Evolutionary conservation across 2,329 filamentous ascomycete genomes (phyloP).

Genomic region (Aspergillus sp.): DNA sequence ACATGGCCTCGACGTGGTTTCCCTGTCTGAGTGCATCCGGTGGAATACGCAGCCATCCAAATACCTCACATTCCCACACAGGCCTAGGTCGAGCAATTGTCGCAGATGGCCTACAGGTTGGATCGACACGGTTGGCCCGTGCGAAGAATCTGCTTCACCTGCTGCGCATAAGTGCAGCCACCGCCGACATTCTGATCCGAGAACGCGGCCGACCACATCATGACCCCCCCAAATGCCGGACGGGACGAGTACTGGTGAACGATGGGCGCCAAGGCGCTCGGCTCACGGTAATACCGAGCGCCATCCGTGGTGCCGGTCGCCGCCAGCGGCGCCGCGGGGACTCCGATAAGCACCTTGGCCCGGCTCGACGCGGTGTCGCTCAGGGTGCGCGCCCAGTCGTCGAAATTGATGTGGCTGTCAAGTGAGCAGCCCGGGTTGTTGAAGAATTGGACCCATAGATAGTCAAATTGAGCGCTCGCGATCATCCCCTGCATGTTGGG

Average conservation of each 20-base stretch:
- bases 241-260: conserved; percentile 11
- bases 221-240: conserved; percentile 18
- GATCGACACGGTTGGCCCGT: conserved; percentile 29
- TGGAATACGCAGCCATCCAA: too few species aligned
- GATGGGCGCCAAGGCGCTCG: conserved; percentile 12
- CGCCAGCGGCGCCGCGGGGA: conserved; percentile 27
- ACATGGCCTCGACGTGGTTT: too few species aligned
- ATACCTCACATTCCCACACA: too few species aligned
- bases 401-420: conserved; percentile 24
- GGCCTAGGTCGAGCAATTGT: too few species aligned
- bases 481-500: conserved; percentile 43
- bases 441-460: conserved; percentile 48
- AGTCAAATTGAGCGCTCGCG: conserved; percentile 41
- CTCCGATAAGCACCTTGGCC: conserved; percentile 22
- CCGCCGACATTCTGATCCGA: conserved; percentile 36
- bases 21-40: too few species aligned
- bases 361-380: conserved; percentile 19
- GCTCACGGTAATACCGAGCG: conserved; percentile 18
- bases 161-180: conserved; percentile 44
- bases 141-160: conserved; percentile 37
- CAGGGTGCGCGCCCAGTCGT: conserved; percentile 18
- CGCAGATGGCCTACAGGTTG: not conserved
- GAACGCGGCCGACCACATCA: conserved; percentile 45
- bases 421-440: conserved; percentile 38
- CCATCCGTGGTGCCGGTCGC: conserved; percentile 31